Conservation (phyloP, 176 grass and related monocot species). For the Canna indica region DNA sequence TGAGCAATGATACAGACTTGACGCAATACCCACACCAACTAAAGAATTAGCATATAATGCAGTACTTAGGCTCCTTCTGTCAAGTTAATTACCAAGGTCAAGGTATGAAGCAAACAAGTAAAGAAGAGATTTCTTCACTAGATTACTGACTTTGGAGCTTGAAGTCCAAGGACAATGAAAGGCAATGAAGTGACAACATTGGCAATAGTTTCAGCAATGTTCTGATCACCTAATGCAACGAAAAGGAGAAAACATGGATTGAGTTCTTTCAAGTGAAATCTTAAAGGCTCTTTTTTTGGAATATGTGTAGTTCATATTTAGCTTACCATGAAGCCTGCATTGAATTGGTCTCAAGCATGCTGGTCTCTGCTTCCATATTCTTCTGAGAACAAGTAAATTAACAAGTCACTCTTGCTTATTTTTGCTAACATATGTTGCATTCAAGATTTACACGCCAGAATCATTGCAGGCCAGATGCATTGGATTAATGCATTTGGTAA, state of each 20-base stretch:
- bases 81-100: conserved; percentile 37
- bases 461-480: not conserved
- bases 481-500: not conserved
- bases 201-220: conserved; percentile 62
- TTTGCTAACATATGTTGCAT: too few species aligned
- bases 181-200: conserved; percentile 90
- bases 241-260: conserved; percentile 17
- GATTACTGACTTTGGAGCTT: conserved; percentile 52
- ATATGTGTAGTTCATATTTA: not conserved
- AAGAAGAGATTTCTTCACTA: not conserved
- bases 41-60: conserved; percentile 78
- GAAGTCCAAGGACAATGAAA: conserved; percentile 72
- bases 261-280: not conserved
- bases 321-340: conserved; percentile 66
- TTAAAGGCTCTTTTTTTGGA: conserved; percentile 1
- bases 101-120: conserved; percentile 20
- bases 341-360: conserved; percentile 65
- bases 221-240: conserved; percentile 57
- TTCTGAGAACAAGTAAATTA: conserved; percentile 38
- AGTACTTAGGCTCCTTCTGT: conserved; percentile 76
- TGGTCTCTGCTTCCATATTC: conserved; percentile 65
- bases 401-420: conserved; percentile 16
- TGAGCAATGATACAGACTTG: conserved; percentile 79
- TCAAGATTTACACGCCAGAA: too few species aligned
- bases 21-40: conserved; percentile 87